Conservation (phyloP, 2,329 filamentous ascomycete species). For the Ophiobolus disseminans region DNA sequence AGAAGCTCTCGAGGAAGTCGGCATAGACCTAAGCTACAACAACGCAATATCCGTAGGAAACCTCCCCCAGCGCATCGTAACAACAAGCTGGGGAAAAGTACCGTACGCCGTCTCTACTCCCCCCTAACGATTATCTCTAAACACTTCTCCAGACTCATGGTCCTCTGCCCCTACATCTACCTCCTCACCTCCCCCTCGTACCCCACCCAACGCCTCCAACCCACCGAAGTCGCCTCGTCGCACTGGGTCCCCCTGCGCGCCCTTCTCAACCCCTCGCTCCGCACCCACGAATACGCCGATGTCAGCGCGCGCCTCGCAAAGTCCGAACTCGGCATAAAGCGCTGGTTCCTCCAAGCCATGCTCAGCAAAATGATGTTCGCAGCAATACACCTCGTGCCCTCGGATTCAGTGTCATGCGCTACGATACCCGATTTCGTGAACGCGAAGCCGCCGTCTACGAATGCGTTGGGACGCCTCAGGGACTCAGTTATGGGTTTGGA, state of each 20-base stretch:
- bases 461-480: slow-evolving; percentile 17
- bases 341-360: slow-evolving; percentile 62
- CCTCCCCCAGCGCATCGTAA: slow-evolving; percentile 70
- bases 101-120: slow-evolving; percentile 52
- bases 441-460: slow-evolving; percentile 16
- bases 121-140: slow-evolving; percentile 2
- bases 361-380: slow-evolving; percentile 73
- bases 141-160: slow-evolving; percentile 67
- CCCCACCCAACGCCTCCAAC: slow-evolving; percentile 68
- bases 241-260: slow-evolving; percentile 73
- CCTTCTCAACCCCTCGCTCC: slow-evolving; percentile 65
- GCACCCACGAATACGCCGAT: slow-evolving; percentile 69
- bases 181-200: slow-evolving; percentile 64
- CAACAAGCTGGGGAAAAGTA: slow-evolving; percentile 70
- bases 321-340: slow-evolving; percentile 61
- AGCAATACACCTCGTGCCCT: slow-evolving; percentile 67
- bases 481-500: slow-evolving; percentile 24
- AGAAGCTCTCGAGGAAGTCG: slow-evolving; percentile 72
- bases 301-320: slow-evolving; percentile 67
- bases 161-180: slow-evolving; percentile 73
- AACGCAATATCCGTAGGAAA: slow-evolving; percentile 63
- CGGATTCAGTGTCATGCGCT: slow-evolving; percentile 65
- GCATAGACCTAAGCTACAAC: slow-evolving; percentile 63
- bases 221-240: slow-evolving; percentile 70
- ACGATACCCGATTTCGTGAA: slow-evolving; percentile 60